Evolutionary conservation across 768 basidiomycete genomes (phyloP).

Genomic region (Leucocoprinus sp.): DNA sequence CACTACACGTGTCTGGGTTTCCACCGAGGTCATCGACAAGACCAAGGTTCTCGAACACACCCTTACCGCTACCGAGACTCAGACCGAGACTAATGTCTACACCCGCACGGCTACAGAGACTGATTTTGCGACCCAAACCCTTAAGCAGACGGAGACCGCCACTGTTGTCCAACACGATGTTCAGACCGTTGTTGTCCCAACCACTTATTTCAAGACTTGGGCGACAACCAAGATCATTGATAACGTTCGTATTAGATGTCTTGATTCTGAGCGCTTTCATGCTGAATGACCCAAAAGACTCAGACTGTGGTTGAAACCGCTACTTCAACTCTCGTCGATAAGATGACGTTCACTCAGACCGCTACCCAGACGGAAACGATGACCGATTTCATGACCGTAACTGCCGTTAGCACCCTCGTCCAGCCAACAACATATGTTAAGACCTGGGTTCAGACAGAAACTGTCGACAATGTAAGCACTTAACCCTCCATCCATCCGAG

Average conservation of each 20-base stretch:
- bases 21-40: slow-evolving; percentile 55
- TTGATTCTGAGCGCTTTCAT: neutral
- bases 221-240: slow-evolving; percentile 51
- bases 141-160: slow-evolving; percentile 47
- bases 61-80: slow-evolving; percentile 54
- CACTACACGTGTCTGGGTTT: slow-evolving; percentile 59
- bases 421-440: slow-evolving; percentile 53
- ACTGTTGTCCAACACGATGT: slow-evolving; percentile 47
- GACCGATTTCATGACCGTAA: slow-evolving; percentile 48
- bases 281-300: slow-evolving; percentile 27
- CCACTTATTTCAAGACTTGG: slow-evolving; percentile 46
- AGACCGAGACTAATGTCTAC: slow-evolving; percentile 47
- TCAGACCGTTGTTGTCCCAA: slow-evolving; percentile 46
- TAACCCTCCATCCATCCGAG: neutral
- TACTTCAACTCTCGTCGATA: slow-evolving; percentile 41
- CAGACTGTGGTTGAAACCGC: slow-evolving; percentile 45
- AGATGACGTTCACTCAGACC: slow-evolving; percentile 48
- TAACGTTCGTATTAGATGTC: slow-evolving; percentile 33
- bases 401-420: slow-evolving; percentile 40
- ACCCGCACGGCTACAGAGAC: slow-evolving; percentile 40
- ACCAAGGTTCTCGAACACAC: slow-evolving; percentile 50
- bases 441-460: slow-evolving; percentile 45
- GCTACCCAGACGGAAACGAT: slow-evolving; percentile 46
- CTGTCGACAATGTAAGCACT: slow-evolving; percentile 45
- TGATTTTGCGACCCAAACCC: slow-evolving; percentile 38